Conservation (phyloP, 2,329 filamentous ascomycete species). For the Cercospora zeae-maydis region DNA sequence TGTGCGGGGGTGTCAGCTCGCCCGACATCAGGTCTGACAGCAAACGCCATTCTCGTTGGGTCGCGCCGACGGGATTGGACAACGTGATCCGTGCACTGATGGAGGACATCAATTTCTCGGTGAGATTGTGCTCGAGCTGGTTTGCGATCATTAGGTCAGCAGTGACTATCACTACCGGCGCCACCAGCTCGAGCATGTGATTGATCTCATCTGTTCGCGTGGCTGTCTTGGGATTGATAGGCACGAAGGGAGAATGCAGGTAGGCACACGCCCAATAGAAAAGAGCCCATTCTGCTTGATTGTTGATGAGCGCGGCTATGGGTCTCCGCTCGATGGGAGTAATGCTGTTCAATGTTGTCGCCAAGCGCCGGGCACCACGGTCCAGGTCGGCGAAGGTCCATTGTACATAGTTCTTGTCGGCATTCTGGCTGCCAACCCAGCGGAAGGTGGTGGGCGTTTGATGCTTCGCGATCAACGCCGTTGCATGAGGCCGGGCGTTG, state of each 20-base stretch:
- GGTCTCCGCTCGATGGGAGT: conserved; percentile 34
- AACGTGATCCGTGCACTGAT: conserved; percentile 29
- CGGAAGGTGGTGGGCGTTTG: conserved; percentile 30
- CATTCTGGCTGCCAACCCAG: conserved; percentile 33
- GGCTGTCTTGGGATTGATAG: conserved; percentile 34
- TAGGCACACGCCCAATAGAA: conserved; percentile 36
- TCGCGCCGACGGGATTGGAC: conserved; percentile 20
- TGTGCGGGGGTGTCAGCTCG: conserved; percentile 33
- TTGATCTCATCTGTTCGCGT: conserved; percentile 32
- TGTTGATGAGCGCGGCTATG: conserved; percentile 33
- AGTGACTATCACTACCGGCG: conserved; percentile 30
- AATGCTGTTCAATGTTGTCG: conserved; percentile 31
- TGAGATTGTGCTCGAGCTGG: conserved; percentile 31
- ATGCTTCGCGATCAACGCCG: conserved; percentile 33
- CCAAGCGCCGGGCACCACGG: conserved; percentile 32
- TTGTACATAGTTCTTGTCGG: conserved; percentile 29
- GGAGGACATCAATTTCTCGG: conserved; percentile 26
- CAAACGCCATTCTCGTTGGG: conserved; percentile 26
- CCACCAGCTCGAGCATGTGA: conserved; percentile 33
- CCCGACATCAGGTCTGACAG: conserved; percentile 33
- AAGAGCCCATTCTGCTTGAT: conserved; percentile 36
- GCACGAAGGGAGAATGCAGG: conserved; percentile 34
- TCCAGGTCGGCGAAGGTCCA: conserved; percentile 35
- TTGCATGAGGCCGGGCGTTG: conserved; percentile 30
- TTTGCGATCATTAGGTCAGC: conserved; percentile 29